phyloP scores from a whole-genome alignment of 2,329 filamentous ascomycete species.

The Ophiocordyceps unilateralis region DNA sequence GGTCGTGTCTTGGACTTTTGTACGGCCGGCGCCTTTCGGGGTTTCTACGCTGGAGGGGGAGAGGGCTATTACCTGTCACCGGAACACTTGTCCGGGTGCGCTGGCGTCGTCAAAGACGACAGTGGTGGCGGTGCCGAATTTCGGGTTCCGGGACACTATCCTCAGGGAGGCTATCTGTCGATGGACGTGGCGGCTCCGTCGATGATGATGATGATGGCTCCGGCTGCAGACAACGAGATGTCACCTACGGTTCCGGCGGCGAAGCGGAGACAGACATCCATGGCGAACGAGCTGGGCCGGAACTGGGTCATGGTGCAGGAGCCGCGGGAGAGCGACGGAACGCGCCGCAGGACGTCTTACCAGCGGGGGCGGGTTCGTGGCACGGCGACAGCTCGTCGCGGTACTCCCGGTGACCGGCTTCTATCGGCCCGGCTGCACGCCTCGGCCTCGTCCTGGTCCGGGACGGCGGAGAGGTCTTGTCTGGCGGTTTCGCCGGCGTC shows the following conservation, averaged over 20 bases:
- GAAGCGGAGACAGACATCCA: constrained; percentile 36
- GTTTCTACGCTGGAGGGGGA: constrained; percentile 77
- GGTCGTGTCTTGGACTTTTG: constrained; percentile 80
- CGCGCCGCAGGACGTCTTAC: neutral
- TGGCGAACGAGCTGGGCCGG: constrained; percentile 38
- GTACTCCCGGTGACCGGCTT: neutral
- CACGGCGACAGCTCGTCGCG: neutral
- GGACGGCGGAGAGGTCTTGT: neutral
- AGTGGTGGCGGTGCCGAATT: constrained; percentile 7
- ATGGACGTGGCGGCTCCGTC: neutral
- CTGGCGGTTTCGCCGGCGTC: constrained; percentile 1
- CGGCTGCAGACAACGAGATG: neutral
- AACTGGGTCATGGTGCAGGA: constrained; percentile 57
- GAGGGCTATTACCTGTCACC: constrained; percentile 43
- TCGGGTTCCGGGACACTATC: constrained; percentile 13
- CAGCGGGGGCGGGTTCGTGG: neutral
- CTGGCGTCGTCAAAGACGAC: neutral
- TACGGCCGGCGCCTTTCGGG: constrained; percentile 53
- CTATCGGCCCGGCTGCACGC: neutral
- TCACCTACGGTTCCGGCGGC: constrained; percentile 27
- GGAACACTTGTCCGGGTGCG: neutral
- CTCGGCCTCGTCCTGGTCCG: neutral
- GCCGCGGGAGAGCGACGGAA: constrained; percentile 6
- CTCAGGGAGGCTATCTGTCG: constrained; percentile 11
- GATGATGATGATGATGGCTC: neutral